These are phyloP conservation scores for Sphagnum tenellum DNA, from an alignment of 225 moss, liverwort and hornwort species.

Conservation along the genomic window DNA sequence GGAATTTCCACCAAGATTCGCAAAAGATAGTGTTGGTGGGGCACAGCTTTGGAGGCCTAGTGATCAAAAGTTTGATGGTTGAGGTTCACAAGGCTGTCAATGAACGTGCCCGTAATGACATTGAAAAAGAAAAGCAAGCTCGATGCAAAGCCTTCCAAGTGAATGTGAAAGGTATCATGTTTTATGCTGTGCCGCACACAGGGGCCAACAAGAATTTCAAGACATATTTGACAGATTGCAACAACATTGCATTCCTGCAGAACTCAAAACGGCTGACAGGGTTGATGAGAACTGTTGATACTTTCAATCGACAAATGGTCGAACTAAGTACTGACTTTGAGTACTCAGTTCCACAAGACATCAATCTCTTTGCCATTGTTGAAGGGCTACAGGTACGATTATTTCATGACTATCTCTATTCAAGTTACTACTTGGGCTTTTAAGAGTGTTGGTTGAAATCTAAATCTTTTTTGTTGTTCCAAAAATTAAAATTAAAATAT, in stretches of 20 bases:
- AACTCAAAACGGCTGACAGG: slow-evolving; percentile 15
- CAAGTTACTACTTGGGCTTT: too few relatives aligned
- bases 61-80: slow-evolving; percentile 19
- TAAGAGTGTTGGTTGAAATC: too few relatives aligned
- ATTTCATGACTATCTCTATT: too few relatives aligned
- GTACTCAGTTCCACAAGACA: slow-evolving; percentile 11
- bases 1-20: background rate
- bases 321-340: slow-evolving; percentile 18
- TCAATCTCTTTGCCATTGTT: slow-evolving; percentile 12
- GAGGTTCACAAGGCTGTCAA: slow-evolving; percentile 9
- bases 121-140: slow-evolving; percentile 7
- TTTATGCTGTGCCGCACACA: slow-evolving; percentile 16
- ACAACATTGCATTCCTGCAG: background rate
- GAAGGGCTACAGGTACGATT: slow-evolving; percentile 1
- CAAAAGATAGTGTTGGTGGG: slow-evolving; percentile 11
- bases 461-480: too few relatives aligned
- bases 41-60: slow-evolving; percentile 25
- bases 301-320: slow-evolving; percentile 14
- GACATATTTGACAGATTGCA: slow-evolving; percentile 12
- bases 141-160: slow-evolving; percentile 9
- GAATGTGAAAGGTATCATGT: slow-evolving; percentile 18
- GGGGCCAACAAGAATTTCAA: slow-evolving; percentile 13
- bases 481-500: too few relatives aligned
- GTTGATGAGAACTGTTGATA: slow-evolving; percentile 20
- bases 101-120: slow-evolving; percentile 1